These are phyloP conservation scores for Emydomyces testavorans DNA, from an alignment of 2,329 filamentous ascomycete genomes.

Conservation along the genomic window DNA sequence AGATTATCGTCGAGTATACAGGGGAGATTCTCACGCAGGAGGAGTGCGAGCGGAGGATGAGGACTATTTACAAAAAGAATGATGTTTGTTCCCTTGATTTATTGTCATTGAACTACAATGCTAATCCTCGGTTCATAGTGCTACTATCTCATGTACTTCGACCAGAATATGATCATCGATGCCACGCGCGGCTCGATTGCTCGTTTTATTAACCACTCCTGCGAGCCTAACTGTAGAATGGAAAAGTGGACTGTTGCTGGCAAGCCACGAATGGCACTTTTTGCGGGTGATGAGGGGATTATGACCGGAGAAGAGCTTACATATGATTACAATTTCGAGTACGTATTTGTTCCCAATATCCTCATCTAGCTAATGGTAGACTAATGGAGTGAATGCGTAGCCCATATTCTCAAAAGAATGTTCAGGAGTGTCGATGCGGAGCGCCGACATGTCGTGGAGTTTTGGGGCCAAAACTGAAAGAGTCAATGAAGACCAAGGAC, in stretches of 20 bases:
- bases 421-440: conserved; percentile 53
- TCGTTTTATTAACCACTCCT: conserved; percentile 96
- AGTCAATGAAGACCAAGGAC: conserved; percentile 30
- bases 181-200: conserved; percentile 92
- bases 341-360: conserved; percentile 22
- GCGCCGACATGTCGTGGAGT: conserved; percentile 50
- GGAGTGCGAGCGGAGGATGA: conserved; percentile 90
- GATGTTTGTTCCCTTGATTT: conserved; percentile 48
- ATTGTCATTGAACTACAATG: not conserved
- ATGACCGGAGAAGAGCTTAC: conserved; percentile 93
- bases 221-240: conserved; percentile 93
- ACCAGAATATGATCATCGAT: conserved; percentile 97
- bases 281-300: conserved; percentile 79
- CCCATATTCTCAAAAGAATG: conserved; percentile 50
- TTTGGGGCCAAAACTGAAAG: conserved; percentile 46
- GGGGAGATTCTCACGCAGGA: conserved; percentile 94
- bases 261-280: conserved; percentile 90
- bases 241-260: conserved; percentile 94
- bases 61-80: conserved; percentile 83
- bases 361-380: conserved; percentile 14
- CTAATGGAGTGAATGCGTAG: conserved; percentile 23
- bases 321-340: conserved; percentile 77
- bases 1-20: conserved; percentile 97
- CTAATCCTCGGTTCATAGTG: conserved; percentile 46
- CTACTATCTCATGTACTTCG: conserved; percentile 97